phyloP scores from a whole-genome alignment of 805 yeast genomes.

The Wickerhamomyces bisporus region DNA sequence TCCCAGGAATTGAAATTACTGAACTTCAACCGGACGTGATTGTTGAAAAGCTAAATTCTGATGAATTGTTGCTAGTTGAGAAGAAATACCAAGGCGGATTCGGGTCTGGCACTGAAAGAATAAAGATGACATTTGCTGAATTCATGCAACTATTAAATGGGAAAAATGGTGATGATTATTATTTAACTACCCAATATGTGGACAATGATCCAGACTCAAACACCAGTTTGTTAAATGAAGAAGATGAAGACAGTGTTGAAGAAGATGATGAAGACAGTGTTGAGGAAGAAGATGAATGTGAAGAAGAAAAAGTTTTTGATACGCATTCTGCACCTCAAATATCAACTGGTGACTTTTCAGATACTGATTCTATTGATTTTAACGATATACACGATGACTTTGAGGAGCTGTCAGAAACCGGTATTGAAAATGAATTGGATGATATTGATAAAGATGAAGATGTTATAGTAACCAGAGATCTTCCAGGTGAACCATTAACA shows the following conservation, averaged over 20 bases:
- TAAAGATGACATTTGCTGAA: conserved; percentile 44
- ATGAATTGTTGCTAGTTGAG: conserved; percentile 48
- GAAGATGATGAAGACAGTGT: conserved; percentile 12
- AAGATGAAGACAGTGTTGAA: conserved; percentile 23
- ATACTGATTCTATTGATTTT: conserved; percentile 38
- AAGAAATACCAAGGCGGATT: conserved; percentile 55
- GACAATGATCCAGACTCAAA: conserved; percentile 39
- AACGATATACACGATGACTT: conserved; percentile 45
- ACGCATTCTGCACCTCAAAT: conserved; percentile 15
- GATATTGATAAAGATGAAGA: conserved; percentile 21
- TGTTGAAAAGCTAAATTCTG: conserved; percentile 31
- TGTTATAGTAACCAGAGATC: conserved; percentile 8
- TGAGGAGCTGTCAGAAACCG: conserved; percentile 29
- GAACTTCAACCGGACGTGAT: conserved; percentile 33
- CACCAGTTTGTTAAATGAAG: conserved; percentile 18
- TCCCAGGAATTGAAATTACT: conserved; percentile 29
- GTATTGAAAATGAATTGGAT: too few species aligned
- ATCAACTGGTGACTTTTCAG: conserved; percentile 25
- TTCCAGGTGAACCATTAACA: conserved; percentile 24
- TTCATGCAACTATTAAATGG: conserved; percentile 37
- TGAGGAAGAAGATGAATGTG: conserved; percentile 15
- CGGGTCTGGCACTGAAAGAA: conserved; percentile 57
- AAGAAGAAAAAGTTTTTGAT: conserved; percentile 10
- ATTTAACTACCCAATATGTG: conserved; percentile 66
- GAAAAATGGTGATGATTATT: conserved; percentile 44